phyloP scores from a whole-genome alignment of 1,284 basidiomycete species.

The Coriolopsis trogii region DNA sequence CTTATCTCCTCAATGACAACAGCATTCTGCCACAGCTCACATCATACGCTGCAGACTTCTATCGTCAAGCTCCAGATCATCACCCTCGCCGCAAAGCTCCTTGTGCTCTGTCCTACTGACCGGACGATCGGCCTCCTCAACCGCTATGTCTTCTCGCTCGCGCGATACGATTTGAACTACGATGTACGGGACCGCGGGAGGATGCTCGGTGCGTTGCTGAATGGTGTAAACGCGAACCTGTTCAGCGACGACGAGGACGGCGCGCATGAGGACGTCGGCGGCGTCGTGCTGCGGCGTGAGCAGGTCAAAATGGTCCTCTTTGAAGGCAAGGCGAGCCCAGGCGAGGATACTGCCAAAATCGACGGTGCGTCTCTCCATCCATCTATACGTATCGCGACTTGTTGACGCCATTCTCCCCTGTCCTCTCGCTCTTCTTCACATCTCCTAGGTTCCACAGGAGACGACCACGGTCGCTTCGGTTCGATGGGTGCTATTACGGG shows the following conservation, averaged over 20 bases:
- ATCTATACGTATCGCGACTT: not conserved
- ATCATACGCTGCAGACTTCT: conserved; percentile 46
- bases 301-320: conserved; percentile 82
- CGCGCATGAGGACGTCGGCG: conserved; percentile 52
- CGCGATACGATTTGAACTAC: conserved; percentile 85
- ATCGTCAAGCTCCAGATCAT: conserved; percentile 82
- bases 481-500: conserved; percentile 60
- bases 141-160: conserved; percentile 81
- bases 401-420: too few species aligned
- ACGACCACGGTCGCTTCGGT: conserved; percentile 52
- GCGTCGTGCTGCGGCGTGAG: conserved; percentile 80
- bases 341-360: conserved; percentile 41
- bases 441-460: conserved; percentile 33
- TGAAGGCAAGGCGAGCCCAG: conserved; percentile 61
- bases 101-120: conserved; percentile 67
- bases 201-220: conserved; percentile 74
- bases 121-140: conserved; percentile 55
- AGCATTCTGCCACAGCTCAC: not conserved
- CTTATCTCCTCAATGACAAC: not conserved
- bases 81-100: conserved; percentile 82
- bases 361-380: conserved; percentile 17
- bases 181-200: conserved; percentile 89
- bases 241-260: conserved; percentile 38
- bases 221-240: conserved; percentile 50
- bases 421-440: not conserved